Percentiles rank a stretch among this genome's conserved stretches.
Conservation (phyloP, 1,284 basidiomycete genomes). For the Marasmius sp. region DNA sequence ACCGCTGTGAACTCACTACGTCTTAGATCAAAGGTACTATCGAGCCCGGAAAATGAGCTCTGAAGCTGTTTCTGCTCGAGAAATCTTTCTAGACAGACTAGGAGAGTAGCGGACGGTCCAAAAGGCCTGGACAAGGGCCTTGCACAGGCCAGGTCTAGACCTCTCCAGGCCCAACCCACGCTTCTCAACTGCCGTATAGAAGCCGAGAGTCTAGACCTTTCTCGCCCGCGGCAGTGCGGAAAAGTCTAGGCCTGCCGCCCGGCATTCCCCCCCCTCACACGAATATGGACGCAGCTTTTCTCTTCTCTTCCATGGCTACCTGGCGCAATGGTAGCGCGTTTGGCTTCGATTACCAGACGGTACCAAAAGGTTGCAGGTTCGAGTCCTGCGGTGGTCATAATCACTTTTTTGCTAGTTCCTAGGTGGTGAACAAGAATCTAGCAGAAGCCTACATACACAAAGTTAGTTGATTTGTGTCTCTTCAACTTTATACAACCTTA, state of each 20-base stretch:
- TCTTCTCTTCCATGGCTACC: conserved; percentile 44
- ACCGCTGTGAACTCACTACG: too few species aligned
- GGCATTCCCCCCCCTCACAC: neutral
- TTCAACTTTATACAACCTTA: too few species aligned
- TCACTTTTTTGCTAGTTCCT: neutral
- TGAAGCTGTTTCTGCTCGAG: too few species aligned
- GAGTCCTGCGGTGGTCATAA: conserved; percentile 80
- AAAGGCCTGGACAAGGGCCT: neutral
- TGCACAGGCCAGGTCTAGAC: neutral
- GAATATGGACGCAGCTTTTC: neutral
- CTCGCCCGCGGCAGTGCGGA: neutral
- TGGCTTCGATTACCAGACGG: conserved; percentile 64
- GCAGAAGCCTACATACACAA: too few species aligned
- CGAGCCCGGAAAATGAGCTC: too few species aligned
- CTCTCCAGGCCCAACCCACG: neutral
- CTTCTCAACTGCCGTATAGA: neutral
- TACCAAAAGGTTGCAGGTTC: conserved; percentile 87
- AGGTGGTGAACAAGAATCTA: too few species aligned
- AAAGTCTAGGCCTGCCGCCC: too few species aligned
- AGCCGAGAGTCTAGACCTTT: neutral
- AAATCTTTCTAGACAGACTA: too few species aligned
- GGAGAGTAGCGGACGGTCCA: too few species aligned
- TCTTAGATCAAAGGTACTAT: too few species aligned
- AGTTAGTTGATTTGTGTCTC: too few species aligned
- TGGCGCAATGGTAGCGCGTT: conserved; percentile 86